Evolutionary conservation across 2,329 filamentous ascomycete species (phyloP), one percentile per base, ranked within the genome.

Genomic region (Aspergillus hiratsukae): DNA sequence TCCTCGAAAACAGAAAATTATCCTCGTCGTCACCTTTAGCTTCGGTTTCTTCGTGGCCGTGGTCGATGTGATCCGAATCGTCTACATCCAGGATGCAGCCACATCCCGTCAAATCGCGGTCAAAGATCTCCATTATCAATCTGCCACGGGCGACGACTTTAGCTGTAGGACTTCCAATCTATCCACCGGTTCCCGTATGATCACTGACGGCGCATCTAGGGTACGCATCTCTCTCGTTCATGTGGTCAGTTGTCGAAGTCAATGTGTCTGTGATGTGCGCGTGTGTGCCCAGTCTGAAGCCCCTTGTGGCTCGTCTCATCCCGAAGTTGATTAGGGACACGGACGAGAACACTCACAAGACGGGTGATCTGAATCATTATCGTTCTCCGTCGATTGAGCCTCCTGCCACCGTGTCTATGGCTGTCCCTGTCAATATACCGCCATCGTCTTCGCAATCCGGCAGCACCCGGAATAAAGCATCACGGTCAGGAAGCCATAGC

Each of bases 161-260:
- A 80, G 80, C 40, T 85, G 81, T 75, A 68, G 19, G 19, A 21
- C 21, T 41, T 27, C 27, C 9, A 25, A n/a, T 40, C 53, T 29
- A 27, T 21, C 14, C n/a, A 7, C 11, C 17, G 21, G 5, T 5
- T 7, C n/a, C 25, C 25, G 2, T 10, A 31, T 10, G 8, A 25
- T 28, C 9, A 3, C 27, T 56, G 19, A 51, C 37, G n/a, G 23
- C 14, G 23, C 43, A 56, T 86, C 85, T 81, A 54, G 90, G 85
- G 86, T 91, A 93, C 68, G 89, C 90, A 0, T 90, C 90, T 0
- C 76, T 91, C 4, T 90, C 90, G 0, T 87, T 95, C 68, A 93
- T 96, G 89, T 97, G 92, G 93, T 93, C 89, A 17, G 89, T 88
- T 11, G 86, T 97, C 53, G 92, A 97, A 72, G 91, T 96, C 67